Evolutionary conservation across 1,284 basidiomycete species (phyloP).

Genomic region (Ganoderma lingzhi): DNA sequence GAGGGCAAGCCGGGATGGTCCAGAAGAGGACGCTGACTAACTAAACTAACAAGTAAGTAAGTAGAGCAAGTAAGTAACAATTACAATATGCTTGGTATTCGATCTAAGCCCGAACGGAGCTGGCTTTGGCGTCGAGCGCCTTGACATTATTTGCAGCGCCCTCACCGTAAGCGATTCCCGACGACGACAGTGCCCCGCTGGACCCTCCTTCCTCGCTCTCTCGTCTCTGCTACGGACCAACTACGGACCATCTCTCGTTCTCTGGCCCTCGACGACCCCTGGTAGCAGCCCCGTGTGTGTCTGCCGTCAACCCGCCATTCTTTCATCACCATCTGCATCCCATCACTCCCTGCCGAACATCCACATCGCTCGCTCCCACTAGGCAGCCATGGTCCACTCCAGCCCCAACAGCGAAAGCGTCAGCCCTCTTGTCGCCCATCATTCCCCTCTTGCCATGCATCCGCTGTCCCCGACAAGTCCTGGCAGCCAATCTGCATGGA

Average conservation of each 20-base stretch:
- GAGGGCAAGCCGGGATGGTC: not conserved
- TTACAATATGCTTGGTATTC: slow-evolving; percentile 18
- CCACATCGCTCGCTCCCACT: slow-evolving; percentile 19
- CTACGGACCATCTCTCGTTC: slow-evolving; percentile 19
- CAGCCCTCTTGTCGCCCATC: slow-evolving; percentile 34
- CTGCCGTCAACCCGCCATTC: slow-evolving; percentile 15
- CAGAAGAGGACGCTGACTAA: slow-evolving; percentile 17
- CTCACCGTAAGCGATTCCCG: slow-evolving; percentile 27
- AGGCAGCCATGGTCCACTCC: slow-evolving; percentile 32
- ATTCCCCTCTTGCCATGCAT: slow-evolving; percentile 31
- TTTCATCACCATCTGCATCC: slow-evolving; percentile 28
- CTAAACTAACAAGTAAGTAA: slow-evolving; percentile 3
- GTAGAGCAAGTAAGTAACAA: slow-evolving; percentile 17
- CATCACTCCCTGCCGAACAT: slow-evolving; percentile 27
- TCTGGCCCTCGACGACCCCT: slow-evolving; percentile 12
- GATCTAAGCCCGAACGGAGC: slow-evolving; percentile 9
- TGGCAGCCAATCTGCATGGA: slow-evolving; percentile 52
- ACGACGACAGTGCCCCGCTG: slow-evolving; percentile 32
- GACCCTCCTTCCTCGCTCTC: slow-evolving; percentile 23
- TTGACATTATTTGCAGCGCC: slow-evolving; percentile 27
- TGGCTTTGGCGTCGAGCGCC: slow-evolving; percentile 24
- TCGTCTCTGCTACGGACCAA: slow-evolving; percentile 23
- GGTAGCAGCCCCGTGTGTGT: slow-evolving; percentile 4
- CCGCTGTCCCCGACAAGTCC: slow-evolving; percentile 32
- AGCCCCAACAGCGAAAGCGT: slow-evolving; percentile 34